A percentile compares a stretch with the other conserved stretches of the same genome.
phyloP scores from a whole-genome alignment of 768 basidiomycete species.

The Aureoboletus auriporus region DNA sequence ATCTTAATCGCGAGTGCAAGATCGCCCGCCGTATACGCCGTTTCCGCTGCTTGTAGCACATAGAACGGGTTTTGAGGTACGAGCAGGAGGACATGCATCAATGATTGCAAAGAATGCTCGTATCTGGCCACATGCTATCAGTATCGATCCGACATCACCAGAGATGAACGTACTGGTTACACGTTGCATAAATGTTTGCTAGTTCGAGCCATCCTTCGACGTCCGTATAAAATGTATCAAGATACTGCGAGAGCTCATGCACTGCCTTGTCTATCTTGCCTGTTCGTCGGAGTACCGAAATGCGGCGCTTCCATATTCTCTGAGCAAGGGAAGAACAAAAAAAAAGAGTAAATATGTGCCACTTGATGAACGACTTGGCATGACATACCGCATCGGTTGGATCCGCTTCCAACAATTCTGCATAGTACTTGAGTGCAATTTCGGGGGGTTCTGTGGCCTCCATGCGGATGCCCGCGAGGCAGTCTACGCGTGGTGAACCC shows the following conservation, averaged over 20 bases:
- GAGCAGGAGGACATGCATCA: conserved; percentile 79
- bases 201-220: conserved; percentile 87
- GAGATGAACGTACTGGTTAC: conserved; percentile 57
- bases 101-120: conserved; percentile 62
- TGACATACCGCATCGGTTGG: conserved; percentile 65
- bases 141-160: not conserved
- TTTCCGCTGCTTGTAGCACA: conserved; percentile 82
- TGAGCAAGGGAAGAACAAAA: not conserved
- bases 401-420: conserved; percentile 55
- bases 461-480: conserved; percentile 73
- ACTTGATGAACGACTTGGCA: not conserved
- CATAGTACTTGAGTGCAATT: conserved; percentile 60
- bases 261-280: conserved; percentile 66
- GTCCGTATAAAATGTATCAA: conserved; percentile 88
- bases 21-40: conserved; percentile 77
- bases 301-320: conserved; percentile 79
- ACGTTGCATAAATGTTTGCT: conserved; percentile 71
- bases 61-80: conserved; percentile 86
- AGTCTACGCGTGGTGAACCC: conserved; percentile 73
- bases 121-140: conserved; percentile 46
- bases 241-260: conserved; percentile 63
- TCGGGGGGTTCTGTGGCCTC: conserved; percentile 62
- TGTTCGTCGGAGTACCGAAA: conserved; percentile 61
- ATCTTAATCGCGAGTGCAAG: conserved; percentile 72
- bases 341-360: not conserved